Conservation (phyloP, 2,329 filamentous ascomycete species). For the Botryotinia convoluta region DNA sequence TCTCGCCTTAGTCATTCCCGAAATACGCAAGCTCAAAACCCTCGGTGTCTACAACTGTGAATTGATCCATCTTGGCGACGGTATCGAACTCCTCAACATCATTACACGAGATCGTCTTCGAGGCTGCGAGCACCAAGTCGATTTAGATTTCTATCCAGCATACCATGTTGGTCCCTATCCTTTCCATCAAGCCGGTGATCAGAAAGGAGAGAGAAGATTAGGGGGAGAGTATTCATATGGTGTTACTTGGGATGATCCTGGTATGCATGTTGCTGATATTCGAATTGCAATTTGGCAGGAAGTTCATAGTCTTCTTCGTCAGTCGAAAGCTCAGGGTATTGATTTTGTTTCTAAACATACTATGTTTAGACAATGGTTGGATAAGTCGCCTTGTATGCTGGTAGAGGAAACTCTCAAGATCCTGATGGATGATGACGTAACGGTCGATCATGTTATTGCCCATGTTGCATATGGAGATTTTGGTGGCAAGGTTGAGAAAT, state of each 20-base stretch:
- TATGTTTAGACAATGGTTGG: slow-evolving; percentile 33
- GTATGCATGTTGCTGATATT: slow-evolving; percentile 18
- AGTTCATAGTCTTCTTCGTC: slow-evolving; percentile 22
- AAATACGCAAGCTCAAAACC: slow-evolving; percentile 30
- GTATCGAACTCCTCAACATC: slow-evolving; percentile 30
- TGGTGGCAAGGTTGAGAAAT: neutral
- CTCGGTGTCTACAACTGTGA: slow-evolving; percentile 35
- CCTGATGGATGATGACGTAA: slow-evolving; percentile 16
- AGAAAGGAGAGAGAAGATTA: neutral
- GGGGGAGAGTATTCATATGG: slow-evolving; percentile 27
- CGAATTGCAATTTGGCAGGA: slow-evolving; percentile 32
- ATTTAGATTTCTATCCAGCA: slow-evolving; percentile 34
- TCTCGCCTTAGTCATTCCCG: slow-evolving; percentile 31
- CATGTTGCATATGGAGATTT: slow-evolving; percentile 25
- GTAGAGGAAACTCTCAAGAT: slow-evolving; percentile 28
- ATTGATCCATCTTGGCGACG: slow-evolving; percentile 33
- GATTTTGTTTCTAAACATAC: slow-evolving; percentile 26
- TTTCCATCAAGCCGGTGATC: slow-evolving; percentile 23
- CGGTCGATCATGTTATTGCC: slow-evolving; percentile 20
- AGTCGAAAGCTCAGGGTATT: slow-evolving; percentile 27
- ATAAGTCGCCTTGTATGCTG: slow-evolving; percentile 29
- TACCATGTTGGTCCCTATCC: slow-evolving; percentile 23
- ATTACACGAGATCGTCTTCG: slow-evolving; percentile 27
- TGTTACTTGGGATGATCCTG: slow-evolving; percentile 34
- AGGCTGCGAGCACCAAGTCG: slow-evolving; percentile 28